These are phyloP conservation scores for Pythium oligandrum DNA, from an alignment of 352 stramenopile genomes.

Conservation along the genomic window DNA sequence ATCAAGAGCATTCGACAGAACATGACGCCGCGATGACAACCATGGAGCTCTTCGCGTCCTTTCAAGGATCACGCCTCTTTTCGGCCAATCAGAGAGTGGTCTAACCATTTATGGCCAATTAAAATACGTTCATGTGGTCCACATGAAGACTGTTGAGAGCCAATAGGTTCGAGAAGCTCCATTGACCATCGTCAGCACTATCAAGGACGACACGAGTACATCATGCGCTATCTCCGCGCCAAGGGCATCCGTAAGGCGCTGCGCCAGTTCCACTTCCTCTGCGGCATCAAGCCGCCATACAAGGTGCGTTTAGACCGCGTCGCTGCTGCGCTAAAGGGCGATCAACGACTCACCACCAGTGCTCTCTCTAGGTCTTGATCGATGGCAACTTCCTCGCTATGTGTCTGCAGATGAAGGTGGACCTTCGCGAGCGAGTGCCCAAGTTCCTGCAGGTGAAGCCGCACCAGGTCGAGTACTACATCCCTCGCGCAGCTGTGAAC, in stretches of 20 bases:
- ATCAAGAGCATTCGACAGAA: no score
- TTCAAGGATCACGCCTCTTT: no score
- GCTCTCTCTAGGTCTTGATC: constrained; percentile 35
- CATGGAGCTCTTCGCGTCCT: no score
- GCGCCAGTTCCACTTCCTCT: constrained; percentile 86
- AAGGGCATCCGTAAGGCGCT: constrained; percentile 87
- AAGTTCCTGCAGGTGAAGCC: constrained; percentile 82
- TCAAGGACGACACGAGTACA: background rate
- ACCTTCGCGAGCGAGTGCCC: constrained; percentile 67
- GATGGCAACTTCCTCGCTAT: constrained; percentile 87
- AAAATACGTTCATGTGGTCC: no score
- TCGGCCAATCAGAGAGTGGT: no score
- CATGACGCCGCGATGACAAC: no score
- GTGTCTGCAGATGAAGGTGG: constrained; percentile 85
- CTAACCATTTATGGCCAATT: no score
- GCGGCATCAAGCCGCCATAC: constrained; percentile 82
- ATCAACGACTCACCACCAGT: no score
- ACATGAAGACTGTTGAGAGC: no score
- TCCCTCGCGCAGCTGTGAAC: constrained; percentile 55
- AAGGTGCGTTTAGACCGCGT: constrained; percentile 23
- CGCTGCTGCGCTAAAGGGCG: no score
- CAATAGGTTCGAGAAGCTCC: no score
- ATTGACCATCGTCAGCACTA: no score
- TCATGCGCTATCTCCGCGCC: constrained; percentile 75
- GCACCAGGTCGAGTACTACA: constrained; percentile 67